These are phyloP conservation scores for Trypanosoma vivax DNA, from an alignment of 208 protist genomes.

Conservation along the genomic window DNA sequence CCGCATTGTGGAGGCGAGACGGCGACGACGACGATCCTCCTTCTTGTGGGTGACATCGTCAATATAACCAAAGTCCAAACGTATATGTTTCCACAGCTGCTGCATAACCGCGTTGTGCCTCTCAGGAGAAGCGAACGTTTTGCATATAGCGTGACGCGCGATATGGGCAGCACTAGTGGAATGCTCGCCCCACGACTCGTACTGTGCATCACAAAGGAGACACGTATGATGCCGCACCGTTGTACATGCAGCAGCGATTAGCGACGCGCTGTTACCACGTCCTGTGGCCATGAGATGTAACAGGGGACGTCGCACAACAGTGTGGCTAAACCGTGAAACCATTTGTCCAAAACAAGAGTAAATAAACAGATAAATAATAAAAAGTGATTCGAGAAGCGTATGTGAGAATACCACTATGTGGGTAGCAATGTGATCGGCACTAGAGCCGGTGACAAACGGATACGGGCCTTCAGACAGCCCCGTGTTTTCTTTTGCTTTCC, in stretches of 20 bases:
- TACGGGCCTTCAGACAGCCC: no score
- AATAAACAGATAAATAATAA: no score
- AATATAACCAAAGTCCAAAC: conserved; percentile 59
- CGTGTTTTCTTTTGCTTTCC: no score
- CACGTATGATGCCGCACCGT: conserved; percentile 9
- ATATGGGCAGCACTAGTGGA: conserved; percentile 25
- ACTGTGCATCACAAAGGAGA: conserved; percentile 24
- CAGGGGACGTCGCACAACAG: neutral
- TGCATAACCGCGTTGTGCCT: conserved; percentile 45
- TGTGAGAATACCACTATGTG: no score
- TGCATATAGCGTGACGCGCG: conserved; percentile 46
- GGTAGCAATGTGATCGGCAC: no score
- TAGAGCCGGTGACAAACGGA: no score
- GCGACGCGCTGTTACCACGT: neutral
- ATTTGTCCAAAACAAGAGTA: neutral
- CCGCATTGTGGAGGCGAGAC: conserved; percentile 49
- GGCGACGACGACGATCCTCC: conserved; percentile 40
- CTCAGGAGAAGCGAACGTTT: conserved; percentile 47
- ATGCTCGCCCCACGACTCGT: conserved; percentile 42
- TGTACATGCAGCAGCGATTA: neutral
- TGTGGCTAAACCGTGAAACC: no score
- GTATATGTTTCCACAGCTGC: conserved; percentile 66
- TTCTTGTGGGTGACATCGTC: conserved; percentile 49
- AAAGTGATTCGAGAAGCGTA: no score
- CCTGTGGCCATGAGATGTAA: neutral